phyloP scores from a whole-genome alignment of 805 yeast genomes.

The Cyberlindnera amylophila region DNA sequence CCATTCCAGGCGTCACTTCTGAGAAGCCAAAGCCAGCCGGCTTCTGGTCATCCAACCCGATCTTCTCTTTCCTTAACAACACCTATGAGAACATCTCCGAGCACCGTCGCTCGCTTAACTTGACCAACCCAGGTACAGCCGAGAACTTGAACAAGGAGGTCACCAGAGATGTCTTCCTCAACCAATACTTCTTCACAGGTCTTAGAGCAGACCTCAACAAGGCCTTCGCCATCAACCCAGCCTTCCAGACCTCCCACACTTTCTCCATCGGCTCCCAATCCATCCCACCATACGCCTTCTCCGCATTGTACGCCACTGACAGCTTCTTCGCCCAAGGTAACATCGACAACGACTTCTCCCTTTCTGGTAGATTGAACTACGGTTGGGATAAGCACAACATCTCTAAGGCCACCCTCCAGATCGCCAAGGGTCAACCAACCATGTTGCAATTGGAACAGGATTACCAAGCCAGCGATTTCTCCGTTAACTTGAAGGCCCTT shows the following conservation, averaged over 20 bases:
- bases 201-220: slow-evolving; percentile 94
- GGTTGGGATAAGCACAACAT: slow-evolving; percentile 80
- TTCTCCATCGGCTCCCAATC: slow-evolving; percentile 82
- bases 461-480: slow-evolving; percentile 83
- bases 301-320: slow-evolving; percentile 86
- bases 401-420: slow-evolving; percentile 83
- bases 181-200: slow-evolving; percentile 90
- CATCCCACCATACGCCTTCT: slow-evolving; percentile 86
- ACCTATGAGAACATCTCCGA: slow-evolving; percentile 67
- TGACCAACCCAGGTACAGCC: slow-evolving; percentile 90
- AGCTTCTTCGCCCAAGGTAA: slow-evolving; percentile 85
- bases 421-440: slow-evolving; percentile 83
- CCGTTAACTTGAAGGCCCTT: slow-evolving; percentile 83
- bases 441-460: slow-evolving; percentile 97
- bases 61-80: slow-evolving; percentile 73
- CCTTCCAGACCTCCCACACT: slow-evolving; percentile 94
- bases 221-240: slow-evolving; percentile 86
- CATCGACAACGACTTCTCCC: slow-evolving; percentile 78
- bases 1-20: slow-evolving; percentile 55
- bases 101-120: slow-evolving; percentile 78
- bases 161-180: slow-evolving; percentile 85
- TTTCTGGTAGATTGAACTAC: slow-evolving; percentile 86
- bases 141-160: slow-evolving; percentile 94
- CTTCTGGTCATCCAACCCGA: slow-evolving; percentile 81
- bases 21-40: slow-evolving; percentile 49